A percentile compares a stretch with the other conserved stretches of the same genome.
These are phyloP conservation scores for Sordariomycetes sp. DNA, from an alignment of 2,329 filamentous ascomycete genomes.

Conservation along the genomic window DNA sequence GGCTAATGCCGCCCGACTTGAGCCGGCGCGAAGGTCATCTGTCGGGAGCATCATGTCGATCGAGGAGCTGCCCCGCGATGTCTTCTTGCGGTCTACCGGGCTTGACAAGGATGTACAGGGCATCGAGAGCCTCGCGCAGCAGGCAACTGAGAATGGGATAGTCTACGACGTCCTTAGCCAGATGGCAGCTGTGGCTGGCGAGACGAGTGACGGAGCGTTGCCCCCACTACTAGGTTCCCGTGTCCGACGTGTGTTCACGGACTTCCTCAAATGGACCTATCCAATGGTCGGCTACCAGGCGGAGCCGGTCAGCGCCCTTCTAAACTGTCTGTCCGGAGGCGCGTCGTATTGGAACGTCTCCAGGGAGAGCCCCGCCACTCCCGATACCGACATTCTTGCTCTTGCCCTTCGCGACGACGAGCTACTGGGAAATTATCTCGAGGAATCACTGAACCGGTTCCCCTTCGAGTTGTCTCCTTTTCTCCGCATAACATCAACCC, in stretches of 20 bases:
- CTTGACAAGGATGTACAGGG: constrained; percentile 37
- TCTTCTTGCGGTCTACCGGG: constrained; percentile 36
- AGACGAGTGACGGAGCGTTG: constrained; percentile 31
- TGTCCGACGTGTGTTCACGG: constrained; percentile 51
- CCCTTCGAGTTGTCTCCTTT: constrained; percentile 21
- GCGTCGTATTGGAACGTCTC: constrained; percentile 37
- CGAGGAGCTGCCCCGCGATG: constrained; percentile 44
- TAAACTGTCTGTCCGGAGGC: constrained; percentile 48
- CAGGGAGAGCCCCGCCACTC: constrained; percentile 12
- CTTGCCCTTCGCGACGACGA: constrained; percentile 38
- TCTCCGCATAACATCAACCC: constrained; percentile 21
- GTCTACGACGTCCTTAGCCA: constrained; percentile 39
- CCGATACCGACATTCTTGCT: constrained; percentile 19
- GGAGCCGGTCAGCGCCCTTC: constrained; percentile 53
- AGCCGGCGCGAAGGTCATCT: constrained; percentile 38
- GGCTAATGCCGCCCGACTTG: constrained; percentile 20
- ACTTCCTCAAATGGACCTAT: constrained; percentile 55
- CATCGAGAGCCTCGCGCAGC: constrained; percentile 33
- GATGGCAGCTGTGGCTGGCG: constrained; percentile 34
- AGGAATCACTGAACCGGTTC: constrained; percentile 13
- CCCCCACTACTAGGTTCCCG: constrained; percentile 44
- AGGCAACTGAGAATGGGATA: constrained; percentile 32
- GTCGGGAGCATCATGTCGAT: constrained; percentile 50
- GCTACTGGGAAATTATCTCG: constrained; percentile 26
- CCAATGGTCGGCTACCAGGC: constrained; percentile 58